Evolutionary conservation across 306 rosid genomes (phyloP), one percentile per base, ranked within the genome.

Genomic region (Vicia faba): DNA sequence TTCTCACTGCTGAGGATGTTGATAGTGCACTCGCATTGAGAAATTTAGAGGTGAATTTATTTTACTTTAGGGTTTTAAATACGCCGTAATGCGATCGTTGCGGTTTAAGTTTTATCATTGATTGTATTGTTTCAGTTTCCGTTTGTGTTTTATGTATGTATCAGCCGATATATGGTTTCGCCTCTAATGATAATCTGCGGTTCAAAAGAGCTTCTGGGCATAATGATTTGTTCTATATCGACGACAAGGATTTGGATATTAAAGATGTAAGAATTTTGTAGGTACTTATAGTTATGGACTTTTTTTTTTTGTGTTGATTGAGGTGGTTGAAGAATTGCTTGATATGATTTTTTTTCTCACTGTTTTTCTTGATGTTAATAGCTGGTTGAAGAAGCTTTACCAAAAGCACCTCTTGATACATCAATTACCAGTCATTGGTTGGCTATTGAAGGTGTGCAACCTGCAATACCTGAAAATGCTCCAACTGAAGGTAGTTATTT

Each of bases 381-480:
- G 96, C 83, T 92, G 19, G 68, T 86, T 59, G 98, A 87, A 49
- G 82, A 93, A 59, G 83, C 91, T 50, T 62, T 89, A 70, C 88
- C 96, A 12, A 87, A 88, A 78, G 81, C 88, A 66, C 86, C 86
- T n/a, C 82, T 84, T 79, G 96, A 83, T 79, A 82, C 93, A 36
- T 84, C 96, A n/a, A 38, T 92, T 76, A 62, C 61, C 62, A 16
- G 79, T 81, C 96, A 88, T 57, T 89, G 96, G 98, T 82, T 92
- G 73, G 91, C 96, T 80, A 87, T 92, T 74, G 98, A 89, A 89
- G 98, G 98, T 2, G 89, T 92, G 67, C 96, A 83, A 68, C 96
- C 96, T 68, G 91, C 95, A 75, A 79, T 92, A 74, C 83, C 91
- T 14, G 96, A 92, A 86, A 89, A 89, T 74, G 78, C 92, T 59